Conservation (phyloP, 345 rosid genomes). For the Syzygium jambos region DNA sequence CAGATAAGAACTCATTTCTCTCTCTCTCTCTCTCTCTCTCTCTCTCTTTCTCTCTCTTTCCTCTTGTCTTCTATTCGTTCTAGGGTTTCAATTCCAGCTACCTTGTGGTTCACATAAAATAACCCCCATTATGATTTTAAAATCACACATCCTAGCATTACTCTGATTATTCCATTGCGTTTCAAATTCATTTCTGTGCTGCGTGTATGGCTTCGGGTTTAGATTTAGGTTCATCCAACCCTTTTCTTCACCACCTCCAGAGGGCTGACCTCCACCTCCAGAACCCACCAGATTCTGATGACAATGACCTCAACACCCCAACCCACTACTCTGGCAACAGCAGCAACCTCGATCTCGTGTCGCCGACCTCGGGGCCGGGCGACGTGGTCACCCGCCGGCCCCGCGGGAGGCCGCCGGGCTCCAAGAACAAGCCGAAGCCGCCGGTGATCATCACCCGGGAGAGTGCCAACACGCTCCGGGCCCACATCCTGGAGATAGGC, state of each 20-base stretch:
- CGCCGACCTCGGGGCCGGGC: not conserved
- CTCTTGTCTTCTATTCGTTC: conserved; percentile 1
- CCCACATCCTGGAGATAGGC: conserved; percentile 35
- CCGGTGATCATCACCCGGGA: conserved; percentile 39
- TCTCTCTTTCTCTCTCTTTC: not conserved
- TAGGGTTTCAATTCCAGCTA: conserved; percentile 1
- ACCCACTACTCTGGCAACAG: not conserved
- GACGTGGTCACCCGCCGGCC: conserved; percentile 22
- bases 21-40: not conserved
- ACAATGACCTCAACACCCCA: not conserved
- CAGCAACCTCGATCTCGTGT: not conserved
- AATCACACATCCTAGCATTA: not conserved
- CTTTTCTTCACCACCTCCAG: conserved; percentile 8
- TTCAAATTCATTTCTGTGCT: not conserved
- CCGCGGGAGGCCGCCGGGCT: conserved; percentile 37
- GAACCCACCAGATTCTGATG: conserved; percentile 1
- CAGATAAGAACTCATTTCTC: not conserved
- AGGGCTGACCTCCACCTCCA: conserved; percentile 13
- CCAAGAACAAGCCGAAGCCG: conserved; percentile 39
- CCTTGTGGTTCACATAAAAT: not conserved
- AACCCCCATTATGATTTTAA: not conserved
- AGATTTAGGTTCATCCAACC: conserved; percentile 10
- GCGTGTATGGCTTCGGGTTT: conserved; percentile 8
- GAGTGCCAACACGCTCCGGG: conserved; percentile 36
- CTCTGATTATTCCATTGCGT: not conserved